Percentiles rank a stretch among this genome's conserved stretches.
Evolutionary conservation across 1,284 basidiomycete species (phyloP).

Genomic region (Pseudomicrostroma phylloplanum): DNA sequence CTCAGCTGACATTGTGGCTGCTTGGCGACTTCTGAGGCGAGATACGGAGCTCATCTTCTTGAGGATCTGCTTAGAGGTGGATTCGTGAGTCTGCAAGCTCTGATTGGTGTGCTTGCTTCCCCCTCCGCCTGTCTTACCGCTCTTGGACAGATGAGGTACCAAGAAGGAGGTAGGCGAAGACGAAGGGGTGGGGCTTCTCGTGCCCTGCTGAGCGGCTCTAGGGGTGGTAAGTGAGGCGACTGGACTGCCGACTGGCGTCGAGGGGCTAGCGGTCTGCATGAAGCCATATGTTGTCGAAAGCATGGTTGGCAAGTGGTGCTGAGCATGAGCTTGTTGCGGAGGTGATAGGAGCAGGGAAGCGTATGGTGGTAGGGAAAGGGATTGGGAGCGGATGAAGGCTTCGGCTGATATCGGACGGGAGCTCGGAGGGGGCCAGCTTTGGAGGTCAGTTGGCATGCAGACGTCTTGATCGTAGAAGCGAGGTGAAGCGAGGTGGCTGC

Average conservation of each 20-base stretch:
- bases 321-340: constrained; percentile 1
- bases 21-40: background rate
- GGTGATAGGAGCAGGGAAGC: background rate
- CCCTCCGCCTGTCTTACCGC: no score
- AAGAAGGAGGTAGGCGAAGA: background rate
- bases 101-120: no score
- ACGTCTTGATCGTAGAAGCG: no score
- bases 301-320: background rate
- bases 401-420: no score
- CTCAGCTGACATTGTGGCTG: background rate
- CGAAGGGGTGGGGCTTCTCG: background rate
- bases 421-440: no score
- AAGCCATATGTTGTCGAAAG: constrained; percentile 1
- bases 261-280: background rate
- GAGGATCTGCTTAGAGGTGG: no score
- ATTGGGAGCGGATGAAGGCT: background rate
- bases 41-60: background rate
- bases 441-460: no score
- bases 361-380: background rate
- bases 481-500: no score
- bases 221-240: no score
- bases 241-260: no score
- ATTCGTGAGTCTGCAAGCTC: no score
- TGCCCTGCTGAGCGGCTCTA: background rate
- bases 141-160: no score